Conservation (phyloP, 2,329 filamentous ascomycete genomes). For the Penicillium sp. region DNA sequence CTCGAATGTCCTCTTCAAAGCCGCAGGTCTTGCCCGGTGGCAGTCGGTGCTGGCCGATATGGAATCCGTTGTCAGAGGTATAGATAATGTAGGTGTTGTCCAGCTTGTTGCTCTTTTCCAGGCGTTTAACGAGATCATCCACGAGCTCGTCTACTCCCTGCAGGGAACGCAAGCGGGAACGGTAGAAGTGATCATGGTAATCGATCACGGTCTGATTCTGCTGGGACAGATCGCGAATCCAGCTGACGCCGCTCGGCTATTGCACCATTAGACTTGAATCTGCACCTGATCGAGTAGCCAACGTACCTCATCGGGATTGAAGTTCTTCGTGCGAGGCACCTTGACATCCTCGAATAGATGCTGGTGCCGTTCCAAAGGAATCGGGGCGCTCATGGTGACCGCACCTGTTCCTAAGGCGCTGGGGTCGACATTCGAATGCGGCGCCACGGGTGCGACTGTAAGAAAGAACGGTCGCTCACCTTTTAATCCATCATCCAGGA, state of each 20-base stretch:
- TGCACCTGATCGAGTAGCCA: not conserved
- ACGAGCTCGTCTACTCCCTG: constrained; percentile 55
- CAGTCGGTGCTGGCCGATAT: constrained; percentile 57
- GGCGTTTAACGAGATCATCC: constrained; percentile 41
- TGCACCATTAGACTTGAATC: not conserved
- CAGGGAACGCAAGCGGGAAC: constrained; percentile 47
- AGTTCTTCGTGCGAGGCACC: constrained; percentile 60
- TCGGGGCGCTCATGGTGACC: constrained; percentile 46
- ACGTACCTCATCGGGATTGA: constrained; percentile 59
- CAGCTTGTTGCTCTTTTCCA: constrained; percentile 42
- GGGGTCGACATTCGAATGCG: constrained; percentile 57
- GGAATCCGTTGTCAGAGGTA: constrained; percentile 58
- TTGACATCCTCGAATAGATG: constrained; percentile 57
- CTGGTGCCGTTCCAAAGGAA: constrained; percentile 58
- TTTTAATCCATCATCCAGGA: constrained; percentile 58
- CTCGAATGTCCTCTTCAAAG: constrained; percentile 57
- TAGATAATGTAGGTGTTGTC: constrained; percentile 59
- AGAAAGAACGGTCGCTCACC: constrained; percentile 62
- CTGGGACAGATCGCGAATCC: constrained; percentile 43
- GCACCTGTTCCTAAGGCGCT: constrained; percentile 22
- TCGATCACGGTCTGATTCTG: constrained; percentile 47
- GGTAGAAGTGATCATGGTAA: constrained; percentile 53
- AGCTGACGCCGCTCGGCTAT: constrained; percentile 44
- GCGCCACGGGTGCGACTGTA: constrained; percentile 60
- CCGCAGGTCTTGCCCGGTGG: constrained; percentile 56